phyloP scores from a whole-genome alignment of 1,284 basidiomycete species.

The Marasmius tenuissimus region DNA sequence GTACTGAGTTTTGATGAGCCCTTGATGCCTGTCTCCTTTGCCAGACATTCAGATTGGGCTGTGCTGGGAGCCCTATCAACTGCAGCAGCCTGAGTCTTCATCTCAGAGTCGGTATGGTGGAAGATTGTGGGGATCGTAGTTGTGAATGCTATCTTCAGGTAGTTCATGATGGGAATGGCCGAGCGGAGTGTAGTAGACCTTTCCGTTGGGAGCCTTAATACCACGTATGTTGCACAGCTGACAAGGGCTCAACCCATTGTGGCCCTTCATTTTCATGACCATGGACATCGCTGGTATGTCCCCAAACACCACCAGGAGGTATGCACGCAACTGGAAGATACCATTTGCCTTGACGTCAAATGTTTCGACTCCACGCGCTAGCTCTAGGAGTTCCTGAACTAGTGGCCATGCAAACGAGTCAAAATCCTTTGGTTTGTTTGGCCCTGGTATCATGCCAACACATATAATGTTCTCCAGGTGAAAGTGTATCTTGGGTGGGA shows the following conservation, averaged over 20 bases:
- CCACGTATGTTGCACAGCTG: conserved; percentile 10
- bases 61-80: conserved; percentile 28
- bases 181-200: conserved; percentile 6
- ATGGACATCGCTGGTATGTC: conserved; percentile 38
- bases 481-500: conserved; percentile 30
- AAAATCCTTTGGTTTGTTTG: conserved; percentile 32
- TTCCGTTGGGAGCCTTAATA: conserved; percentile 11
- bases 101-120: conserved; percentile 34
- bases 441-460: conserved; percentile 35
- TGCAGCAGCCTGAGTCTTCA: conserved; percentile 30
- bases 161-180: conserved; percentile 14
- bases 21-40: conserved; percentile 42
- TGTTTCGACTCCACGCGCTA: conserved; percentile 26
- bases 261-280: conserved; percentile 16
- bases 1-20: conserved; percentile 33
- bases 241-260: conserved; percentile 12
- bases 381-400: conserved; percentile 27
- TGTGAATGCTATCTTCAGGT: conserved; percentile 5
- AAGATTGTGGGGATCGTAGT: conserved; percentile 34
- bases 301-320: conserved; percentile 31
- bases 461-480: conserved; percentile 28
- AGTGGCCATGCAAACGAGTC: conserved; percentile 35
- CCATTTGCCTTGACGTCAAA: conserved; percentile 22
- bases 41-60: conserved; percentile 22
- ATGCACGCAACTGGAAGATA: conserved; percentile 30